Conservation (phyloP, 169 alveolate species). For the Eimeria sp. region DNA sequence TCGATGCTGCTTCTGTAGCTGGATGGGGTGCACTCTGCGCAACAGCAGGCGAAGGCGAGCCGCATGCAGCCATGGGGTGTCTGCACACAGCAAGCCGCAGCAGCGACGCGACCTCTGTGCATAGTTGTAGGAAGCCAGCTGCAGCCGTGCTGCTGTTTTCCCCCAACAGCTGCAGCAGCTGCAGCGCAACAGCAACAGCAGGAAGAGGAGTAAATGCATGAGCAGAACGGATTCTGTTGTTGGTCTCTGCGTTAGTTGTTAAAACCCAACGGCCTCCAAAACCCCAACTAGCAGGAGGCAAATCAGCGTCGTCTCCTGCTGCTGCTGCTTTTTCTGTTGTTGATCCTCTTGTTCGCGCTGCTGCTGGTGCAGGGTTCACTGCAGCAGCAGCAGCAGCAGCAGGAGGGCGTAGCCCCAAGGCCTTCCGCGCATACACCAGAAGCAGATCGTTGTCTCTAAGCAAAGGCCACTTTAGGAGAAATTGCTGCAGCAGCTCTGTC, state of each 20-base stretch:
- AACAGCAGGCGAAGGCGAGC: background rate
- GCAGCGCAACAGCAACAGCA: constrained; percentile 61
- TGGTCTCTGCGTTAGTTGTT: constrained; percentile 39
- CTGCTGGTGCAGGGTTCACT: background rate
- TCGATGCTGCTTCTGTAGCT: background rate
- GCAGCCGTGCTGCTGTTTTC: constrained; percentile 36
- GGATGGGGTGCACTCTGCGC: background rate
- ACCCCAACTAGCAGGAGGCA: constrained; percentile 61
- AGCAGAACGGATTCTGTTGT: constrained; percentile 39
- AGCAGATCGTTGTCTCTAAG: constrained; percentile 82
- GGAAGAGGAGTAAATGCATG: constrained; percentile 49
- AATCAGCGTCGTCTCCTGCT: background rate
- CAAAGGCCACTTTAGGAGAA: constrained; percentile 82
- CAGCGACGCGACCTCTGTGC: constrained; percentile 78
- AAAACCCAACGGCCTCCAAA: constrained; percentile 82
- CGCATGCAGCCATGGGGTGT: constrained; percentile 70
- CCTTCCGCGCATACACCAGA: constrained; percentile 83
- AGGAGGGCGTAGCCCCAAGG: constrained; percentile 62
- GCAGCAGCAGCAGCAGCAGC: background rate
- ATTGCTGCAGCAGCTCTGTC: constrained; percentile 78
- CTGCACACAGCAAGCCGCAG: constrained; percentile 51
- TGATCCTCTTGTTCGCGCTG: background rate
- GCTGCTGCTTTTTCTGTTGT: background rate
- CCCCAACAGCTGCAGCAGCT: constrained; percentile 64
- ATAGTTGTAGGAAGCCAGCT: constrained; percentile 53